phyloP scores from a whole-genome alignment of 768 basidiomycete genomes.

The Pleurotus giganteus region DNA sequence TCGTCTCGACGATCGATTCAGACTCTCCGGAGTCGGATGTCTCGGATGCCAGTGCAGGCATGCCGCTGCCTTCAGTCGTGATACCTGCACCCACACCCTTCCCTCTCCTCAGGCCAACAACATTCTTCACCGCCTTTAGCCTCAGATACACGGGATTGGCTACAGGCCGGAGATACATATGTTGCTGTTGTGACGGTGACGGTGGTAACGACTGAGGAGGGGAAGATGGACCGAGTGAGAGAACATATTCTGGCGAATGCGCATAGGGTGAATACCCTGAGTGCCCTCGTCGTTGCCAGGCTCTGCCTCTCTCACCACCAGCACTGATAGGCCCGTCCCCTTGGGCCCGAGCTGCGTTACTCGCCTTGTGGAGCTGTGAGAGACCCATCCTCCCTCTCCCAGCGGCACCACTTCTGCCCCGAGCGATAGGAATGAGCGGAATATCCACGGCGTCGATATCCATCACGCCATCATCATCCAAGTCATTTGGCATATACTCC shows the following conservation, averaged over 20 bases:
- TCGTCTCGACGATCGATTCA: not conserved
- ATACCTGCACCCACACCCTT: constrained; percentile 30
- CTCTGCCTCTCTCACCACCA: not conserved
- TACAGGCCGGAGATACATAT: constrained; percentile 41
- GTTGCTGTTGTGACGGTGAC: not conserved
- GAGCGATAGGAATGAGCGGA: not conserved
- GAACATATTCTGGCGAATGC: not conserved
- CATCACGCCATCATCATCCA: not conserved
- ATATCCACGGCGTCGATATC: not conserved
- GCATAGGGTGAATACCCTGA: constrained; percentile 5
- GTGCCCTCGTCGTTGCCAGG: not conserved
- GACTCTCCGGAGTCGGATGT: not conserved
- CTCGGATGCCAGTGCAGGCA: too few relatives aligned
- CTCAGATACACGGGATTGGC: constrained; percentile 60
- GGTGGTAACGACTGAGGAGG: not conserved
- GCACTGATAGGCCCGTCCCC: too few relatives aligned
- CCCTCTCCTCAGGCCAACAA: constrained; percentile 47
- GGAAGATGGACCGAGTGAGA: not conserved
- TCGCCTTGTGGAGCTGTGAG: too few relatives aligned
- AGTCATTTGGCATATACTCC: not conserved
- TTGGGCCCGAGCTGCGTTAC: too few relatives aligned
- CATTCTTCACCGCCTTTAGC: constrained; percentile 59
- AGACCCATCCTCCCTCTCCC: too few relatives aligned
- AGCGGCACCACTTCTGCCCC: not conserved
- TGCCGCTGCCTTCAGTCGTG: too few relatives aligned